Percentiles rank a stretch among this genome's conserved stretches.
Evolutionary conservation across 495 filamentous ascomycete genomes (phyloP).

Genomic region (Ramalina intermedia): DNA sequence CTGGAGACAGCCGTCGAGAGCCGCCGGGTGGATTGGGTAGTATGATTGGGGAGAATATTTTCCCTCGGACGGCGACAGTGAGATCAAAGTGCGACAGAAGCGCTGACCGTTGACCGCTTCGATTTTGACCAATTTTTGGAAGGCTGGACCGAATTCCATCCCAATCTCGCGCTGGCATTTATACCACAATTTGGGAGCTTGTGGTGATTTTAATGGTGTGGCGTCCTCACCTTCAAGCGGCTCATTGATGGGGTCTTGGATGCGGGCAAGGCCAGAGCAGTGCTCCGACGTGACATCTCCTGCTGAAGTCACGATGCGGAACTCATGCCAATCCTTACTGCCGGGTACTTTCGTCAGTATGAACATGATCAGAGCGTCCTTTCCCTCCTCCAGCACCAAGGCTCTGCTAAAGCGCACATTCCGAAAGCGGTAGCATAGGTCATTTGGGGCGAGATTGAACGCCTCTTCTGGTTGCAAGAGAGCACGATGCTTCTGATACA

Average conservation of each 20-base stretch:
- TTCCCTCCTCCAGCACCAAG: slow-evolving; percentile 8
- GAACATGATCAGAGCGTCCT: slow-evolving; percentile 5
- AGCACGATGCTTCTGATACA: no score
- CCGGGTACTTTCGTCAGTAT: no score
- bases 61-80: slow-evolving; percentile 4
- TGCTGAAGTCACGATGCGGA: background rate
- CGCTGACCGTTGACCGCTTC: slow-evolving; percentile 4
- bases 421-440: slow-evolving; percentile 13
- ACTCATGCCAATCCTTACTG: slow-evolving; percentile 5
- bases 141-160: slow-evolving; percentile 12
- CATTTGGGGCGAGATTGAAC: no score
- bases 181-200: slow-evolving; percentile 8
- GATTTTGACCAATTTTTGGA: slow-evolving; percentile 6
- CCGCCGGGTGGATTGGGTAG: slow-evolving; percentile 11
- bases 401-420: slow-evolving; percentile 13
- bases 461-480: no score
- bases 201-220: slow-evolving; percentile 2
- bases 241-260: background rate
- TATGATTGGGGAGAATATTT: background rate
- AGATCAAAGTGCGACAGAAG: slow-evolving; percentile 2
- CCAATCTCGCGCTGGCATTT: slow-evolving; percentile 15
- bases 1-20: slow-evolving; percentile 13
- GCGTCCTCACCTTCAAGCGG: background rate
- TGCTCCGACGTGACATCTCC: background rate
- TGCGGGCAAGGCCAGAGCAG: slow-evolving; percentile 5